These are phyloP conservation scores for Flueggea neowawraea DNA, from an alignment of 441 rosid genomes.

Conservation along the genomic window DNA sequence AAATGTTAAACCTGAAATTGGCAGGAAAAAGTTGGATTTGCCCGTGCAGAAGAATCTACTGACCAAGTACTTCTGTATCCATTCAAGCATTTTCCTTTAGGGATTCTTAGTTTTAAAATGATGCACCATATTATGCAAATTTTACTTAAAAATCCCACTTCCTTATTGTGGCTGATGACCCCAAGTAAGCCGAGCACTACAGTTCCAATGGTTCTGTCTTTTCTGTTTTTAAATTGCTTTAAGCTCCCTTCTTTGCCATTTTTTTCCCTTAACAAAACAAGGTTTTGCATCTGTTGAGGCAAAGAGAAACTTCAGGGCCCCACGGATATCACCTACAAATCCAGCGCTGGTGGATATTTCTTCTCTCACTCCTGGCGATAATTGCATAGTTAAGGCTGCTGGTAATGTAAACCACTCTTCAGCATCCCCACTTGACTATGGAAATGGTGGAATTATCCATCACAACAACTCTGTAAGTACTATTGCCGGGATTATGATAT, in stretches of 20 bases:
- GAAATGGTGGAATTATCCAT: slow-evolving; percentile 17
- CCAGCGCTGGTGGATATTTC: slow-evolving; percentile 33
- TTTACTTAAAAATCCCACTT: neutral
- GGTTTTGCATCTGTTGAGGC: slow-evolving; percentile 93
- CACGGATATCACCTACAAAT: slow-evolving; percentile 52
- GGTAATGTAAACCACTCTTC: slow-evolving; percentile 23
- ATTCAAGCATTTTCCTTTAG: slow-evolving; percentile 11
- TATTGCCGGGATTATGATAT: slow-evolving; percentile 6
- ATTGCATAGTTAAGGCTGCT: slow-evolving; percentile 27
- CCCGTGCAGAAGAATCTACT: slow-evolving; percentile 94
- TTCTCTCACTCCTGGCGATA: slow-evolving; percentile 30
- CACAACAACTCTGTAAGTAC: slow-evolving; percentile 32
- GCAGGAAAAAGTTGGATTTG: slow-evolving; percentile 75
- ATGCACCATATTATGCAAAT: neutral
- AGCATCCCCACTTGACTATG: slow-evolving; percentile 19
- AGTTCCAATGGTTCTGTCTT: slow-evolving; percentile 1
- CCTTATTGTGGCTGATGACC: neutral
- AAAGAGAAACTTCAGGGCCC: slow-evolving; percentile 75
- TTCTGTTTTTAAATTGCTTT: slow-evolving; percentile 9
- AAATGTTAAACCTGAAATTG: slow-evolving; percentile 42
- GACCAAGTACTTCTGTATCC: slow-evolving; percentile 98
- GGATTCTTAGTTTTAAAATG: neutral
- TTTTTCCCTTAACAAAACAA: slow-evolving; percentile 49
- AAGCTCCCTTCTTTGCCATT: neutral
- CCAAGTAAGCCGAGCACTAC: neutral